Evolutionary conservation across 2,329 filamentous ascomycete species (phyloP), one percentile per base, ranked within the genome.

Genomic region (Metarhizium rileyi): DNA sequence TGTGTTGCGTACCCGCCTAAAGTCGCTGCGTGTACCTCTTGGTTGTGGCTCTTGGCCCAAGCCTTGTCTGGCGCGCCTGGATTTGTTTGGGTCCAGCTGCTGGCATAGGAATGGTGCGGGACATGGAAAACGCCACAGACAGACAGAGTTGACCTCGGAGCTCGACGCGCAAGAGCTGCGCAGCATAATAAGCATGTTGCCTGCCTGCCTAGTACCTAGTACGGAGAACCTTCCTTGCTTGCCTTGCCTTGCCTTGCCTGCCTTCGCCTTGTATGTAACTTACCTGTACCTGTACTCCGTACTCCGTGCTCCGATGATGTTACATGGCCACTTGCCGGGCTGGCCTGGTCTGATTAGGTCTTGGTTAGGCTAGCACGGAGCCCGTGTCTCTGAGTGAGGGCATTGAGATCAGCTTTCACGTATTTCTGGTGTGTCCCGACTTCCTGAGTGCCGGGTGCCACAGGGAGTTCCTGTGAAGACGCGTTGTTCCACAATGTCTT

Each of bases 1-100:
- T 65, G 63, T 63, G 63, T 65, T 59, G 60, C 60, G 62, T 64
- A 64, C 61, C 61, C 63, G 64, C 63, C 58, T 55, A 46, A 66
- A 64, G 62, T 66, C 63, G 53, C 62, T 62, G 50, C 56, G 55
- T 56, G 62, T 64, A 64, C 61, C 49, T 51, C n/a, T 50, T 36
- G 28, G 26, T 22, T 30, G 40, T 47, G 44, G 49, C 45, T 42
- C 38, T 28, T 35, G 43, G 26, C 26, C 20, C 33, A 27, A 16
- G 30, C 46, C 47, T 22, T 50, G 45, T 36, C 46, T 48, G 18
- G 30, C 45, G 3, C 28, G 25, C 48, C 7, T 14, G 20, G 22
- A 25, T 42, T 43, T 47, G 48, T 50, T 50, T 50, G 44, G 36
- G 44, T 27, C 44, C 48, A 50, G 44, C 16, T 26, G 40, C 44